Conservation (phyloP, 768 basidiomycete species). For the Lepiota brunneoincarnata region DNA sequence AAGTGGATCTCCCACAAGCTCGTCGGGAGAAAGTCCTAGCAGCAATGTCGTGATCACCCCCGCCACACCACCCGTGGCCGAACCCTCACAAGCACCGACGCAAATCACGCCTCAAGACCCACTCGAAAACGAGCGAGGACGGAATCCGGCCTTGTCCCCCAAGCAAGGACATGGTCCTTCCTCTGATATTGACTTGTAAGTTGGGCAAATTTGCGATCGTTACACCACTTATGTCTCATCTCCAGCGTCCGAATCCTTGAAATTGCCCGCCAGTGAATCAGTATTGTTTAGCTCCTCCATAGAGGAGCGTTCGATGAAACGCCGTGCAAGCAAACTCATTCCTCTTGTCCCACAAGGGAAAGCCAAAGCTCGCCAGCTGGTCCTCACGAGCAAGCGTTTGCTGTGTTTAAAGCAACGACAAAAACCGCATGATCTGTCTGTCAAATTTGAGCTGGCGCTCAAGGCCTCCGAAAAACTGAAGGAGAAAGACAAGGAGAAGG, state of each 20-base stretch:
- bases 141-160: conserved; percentile 52
- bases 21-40: conserved; percentile 45
- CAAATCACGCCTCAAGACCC: conserved; percentile 1
- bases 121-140: conserved; percentile 40
- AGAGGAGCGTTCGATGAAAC: conserved; percentile 49
- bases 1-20: conserved; percentile 11
- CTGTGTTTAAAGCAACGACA: conserved; percentile 53
- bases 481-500: conserved; percentile 45
- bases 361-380: conserved; percentile 50
- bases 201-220: neutral
- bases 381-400: conserved; percentile 55
- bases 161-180: conserved; percentile 47
- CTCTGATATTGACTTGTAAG: conserved; percentile 42
- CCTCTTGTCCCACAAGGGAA: conserved; percentile 46
- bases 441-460: conserved; percentile 55
- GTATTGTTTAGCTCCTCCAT: conserved; percentile 52
- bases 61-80: conserved; percentile 27
- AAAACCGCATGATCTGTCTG: conserved; percentile 31
- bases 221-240: neutral
- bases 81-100: conserved; percentile 1
- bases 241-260: conserved; percentile 34
- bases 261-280: conserved; percentile 38
- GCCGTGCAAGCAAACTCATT: conserved; percentile 56
- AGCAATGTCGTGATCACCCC: conserved; percentile 29
- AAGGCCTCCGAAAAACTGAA: conserved; percentile 30